Evolutionary conservation across 192 early-diverging fungal genomes (phyloP), one percentile per base, ranked within the genome.

Genomic region (Phlyctochytrium arcticum): DNA sequence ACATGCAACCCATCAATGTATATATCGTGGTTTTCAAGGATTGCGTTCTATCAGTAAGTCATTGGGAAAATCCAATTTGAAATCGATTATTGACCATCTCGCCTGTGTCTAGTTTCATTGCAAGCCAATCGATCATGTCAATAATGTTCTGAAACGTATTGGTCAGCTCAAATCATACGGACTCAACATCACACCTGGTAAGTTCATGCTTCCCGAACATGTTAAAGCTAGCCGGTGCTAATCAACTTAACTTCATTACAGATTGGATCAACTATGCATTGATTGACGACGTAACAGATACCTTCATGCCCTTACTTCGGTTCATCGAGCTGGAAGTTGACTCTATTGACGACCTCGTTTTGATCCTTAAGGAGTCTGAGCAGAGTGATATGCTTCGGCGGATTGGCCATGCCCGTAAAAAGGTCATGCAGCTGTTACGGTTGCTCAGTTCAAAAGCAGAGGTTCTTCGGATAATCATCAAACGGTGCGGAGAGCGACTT

Each of bases 201-300:
- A n/a, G 60, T 54, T 10, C 79, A 44, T n/a, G 21, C 39, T 30
- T 61, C 27, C 68, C 78, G n/a, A n/a, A 12, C 21, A 44, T 42
- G 21, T 44, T 44, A 12, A 44, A 44, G 0, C 21, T 19, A 2
- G 39, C 1, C 39, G 12, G 15, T 44, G 39, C 12, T 19, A 44
- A 44, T 44, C 39, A 26, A 32, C 6, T n/a, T 12, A 49, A 77
- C n/a, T 48, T 59, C n/a, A 62, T n/a, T n/a, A n/a, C 78, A 67
- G 94, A 98, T 73, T 98, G 96, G 96, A 88, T 98, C 55, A 92
- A 91, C 77, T 98, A 98, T 62, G 93, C 93, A 0, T 69, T 98
- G 12, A 83, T 98, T 62, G 96, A 98, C 74, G 94, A 95, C 60
- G 90, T 98, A 55, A 93, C 91, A 5, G 96, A 98, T 69, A 81